Conservation (phyloP, 1,284 basidiomycete genomes). For the Melampsora americana region DNA sequence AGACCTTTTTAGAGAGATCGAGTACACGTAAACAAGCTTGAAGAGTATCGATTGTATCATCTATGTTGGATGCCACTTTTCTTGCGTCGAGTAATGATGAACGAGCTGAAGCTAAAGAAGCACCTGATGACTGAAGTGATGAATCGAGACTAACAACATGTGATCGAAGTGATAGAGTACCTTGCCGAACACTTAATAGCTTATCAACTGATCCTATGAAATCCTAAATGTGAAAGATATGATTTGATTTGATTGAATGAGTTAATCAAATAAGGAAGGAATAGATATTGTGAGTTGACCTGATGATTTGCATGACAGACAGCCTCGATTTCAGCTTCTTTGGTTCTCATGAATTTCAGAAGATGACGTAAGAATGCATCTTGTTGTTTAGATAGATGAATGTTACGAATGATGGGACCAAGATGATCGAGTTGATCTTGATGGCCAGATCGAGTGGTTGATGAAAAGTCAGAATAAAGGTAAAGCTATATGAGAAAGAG, state of each 20-base stretch:
- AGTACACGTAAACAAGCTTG: slow-evolving; percentile 87
- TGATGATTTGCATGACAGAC: slow-evolving; percentile 96
- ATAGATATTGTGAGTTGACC: slow-evolving; percentile 50
- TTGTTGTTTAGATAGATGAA: slow-evolving; percentile 83
- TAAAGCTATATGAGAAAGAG: slow-evolving; percentile 9
- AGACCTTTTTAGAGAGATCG: slow-evolving; percentile 90
- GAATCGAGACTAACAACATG: slow-evolving; percentile 62
- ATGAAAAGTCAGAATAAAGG: slow-evolving; percentile 15
- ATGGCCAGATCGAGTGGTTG: slow-evolving; percentile 43
- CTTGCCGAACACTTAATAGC: slow-evolving; percentile 83
- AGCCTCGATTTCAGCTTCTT: slow-evolving; percentile 91
- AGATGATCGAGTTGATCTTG: slow-evolving; percentile 54
- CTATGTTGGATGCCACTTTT: slow-evolving; percentile 85
- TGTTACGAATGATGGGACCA: slow-evolving; percentile 57
- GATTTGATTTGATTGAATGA: not conserved
- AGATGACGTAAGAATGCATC: slow-evolving; percentile 84
- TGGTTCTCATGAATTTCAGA: slow-evolving; percentile 80
- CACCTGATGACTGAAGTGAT: slow-evolving; percentile 66
- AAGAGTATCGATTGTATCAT: slow-evolving; percentile 90
- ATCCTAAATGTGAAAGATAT: slow-evolving; percentile 59
- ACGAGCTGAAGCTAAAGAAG: slow-evolving; percentile 74
- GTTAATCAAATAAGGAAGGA: not conserved
- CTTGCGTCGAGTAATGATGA: slow-evolving; percentile 74
- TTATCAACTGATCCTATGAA: slow-evolving; percentile 95
- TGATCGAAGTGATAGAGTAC: slow-evolving; percentile 60